Evolutionary conservation across 1,139 yeast genomes (phyloP).

Genomic region (Suhomyces chickasaworum): DNA sequence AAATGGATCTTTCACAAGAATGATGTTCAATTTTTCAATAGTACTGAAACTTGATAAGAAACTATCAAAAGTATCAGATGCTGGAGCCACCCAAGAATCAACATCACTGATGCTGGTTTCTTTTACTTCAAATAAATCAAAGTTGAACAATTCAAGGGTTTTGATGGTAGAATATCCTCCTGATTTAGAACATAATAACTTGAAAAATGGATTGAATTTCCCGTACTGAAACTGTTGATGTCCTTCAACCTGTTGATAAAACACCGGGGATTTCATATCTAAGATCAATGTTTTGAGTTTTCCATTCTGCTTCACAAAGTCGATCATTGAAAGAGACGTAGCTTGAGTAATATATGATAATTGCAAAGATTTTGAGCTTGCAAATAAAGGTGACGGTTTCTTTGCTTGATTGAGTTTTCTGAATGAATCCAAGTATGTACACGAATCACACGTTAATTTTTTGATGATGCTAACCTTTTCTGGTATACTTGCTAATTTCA

Average conservation of each 20-base stretch:
- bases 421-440: slow-evolving; percentile 27
- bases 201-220: slow-evolving; percentile 45
- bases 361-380: slow-evolving; percentile 35
- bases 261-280: slow-evolving; percentile 53
- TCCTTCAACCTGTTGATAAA: slow-evolving; percentile 29
- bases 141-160: slow-evolving; percentile 32
- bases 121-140: slow-evolving; percentile 37
- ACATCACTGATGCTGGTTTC: slow-evolving; percentile 16
- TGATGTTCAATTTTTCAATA: slow-evolving; percentile 29
- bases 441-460: slow-evolving; percentile 27
- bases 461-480: slow-evolving; percentile 20
- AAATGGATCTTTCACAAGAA: slow-evolving; percentile 19
- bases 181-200: slow-evolving; percentile 42
- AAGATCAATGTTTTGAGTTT: slow-evolving; percentile 38
- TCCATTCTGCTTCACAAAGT: slow-evolving; percentile 32
- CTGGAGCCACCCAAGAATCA: slow-evolving; percentile 17
- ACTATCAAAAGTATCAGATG: slow-evolving; percentile 30
- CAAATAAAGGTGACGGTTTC: slow-evolving; percentile 29
- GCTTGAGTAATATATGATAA: slow-evolving; percentile 42
- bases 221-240: slow-evolving; percentile 34
- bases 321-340: slow-evolving; percentile 52
- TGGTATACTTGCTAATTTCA: slow-evolving; percentile 20
- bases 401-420: slow-evolving; percentile 18
- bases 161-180: slow-evolving; percentile 36
- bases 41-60: slow-evolving; percentile 31